A percentile compares a stretch with the other conserved stretches of the same genome.
These are phyloP conservation scores for Stachybotrys elegans DNA, from an alignment of 2,329 filamentous ascomycete species.

Conservation along the genomic window DNA sequence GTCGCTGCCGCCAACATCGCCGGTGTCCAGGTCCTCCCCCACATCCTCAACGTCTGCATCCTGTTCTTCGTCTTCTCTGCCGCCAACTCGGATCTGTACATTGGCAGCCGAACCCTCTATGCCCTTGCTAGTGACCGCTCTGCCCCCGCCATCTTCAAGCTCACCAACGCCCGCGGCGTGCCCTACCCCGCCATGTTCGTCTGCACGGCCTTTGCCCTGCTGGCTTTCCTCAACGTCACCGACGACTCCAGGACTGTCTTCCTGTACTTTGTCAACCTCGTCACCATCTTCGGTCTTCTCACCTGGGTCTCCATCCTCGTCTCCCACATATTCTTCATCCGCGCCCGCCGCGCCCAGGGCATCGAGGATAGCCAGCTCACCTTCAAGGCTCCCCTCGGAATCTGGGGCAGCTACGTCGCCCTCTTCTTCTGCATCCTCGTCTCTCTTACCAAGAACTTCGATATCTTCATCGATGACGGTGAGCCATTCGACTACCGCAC, in stretches of 20 bases:
- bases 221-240: slow-evolving; percentile 63
- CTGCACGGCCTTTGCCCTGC: slow-evolving; percentile 55
- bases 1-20: slow-evolving; percentile 66
- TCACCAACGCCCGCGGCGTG: slow-evolving; percentile 64
- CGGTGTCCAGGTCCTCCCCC: slow-evolving; percentile 55
- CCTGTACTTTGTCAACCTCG: slow-evolving; percentile 59
- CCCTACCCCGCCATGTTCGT: slow-evolving; percentile 58
- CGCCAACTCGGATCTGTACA: slow-evolving; percentile 73
- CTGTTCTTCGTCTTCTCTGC: slow-evolving; percentile 70
- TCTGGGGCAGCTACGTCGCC: slow-evolving; percentile 60
- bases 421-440: slow-evolving; percentile 67
- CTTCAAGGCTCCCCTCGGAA: slow-evolving; percentile 66
- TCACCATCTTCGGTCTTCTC: slow-evolving; percentile 29
- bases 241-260: slow-evolving; percentile 52
- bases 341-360: slow-evolving; percentile 54
- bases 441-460: slow-evolving; percentile 75
- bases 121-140: slow-evolving; percentile 65
- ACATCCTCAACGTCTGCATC: slow-evolving; percentile 67
- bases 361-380: slow-evolving; percentile 49
- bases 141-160: slow-evolving; percentile 63
- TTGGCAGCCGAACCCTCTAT: slow-evolving; percentile 64
- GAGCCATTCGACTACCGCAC: slow-evolving; percentile 63
- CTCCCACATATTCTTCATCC: slow-evolving; percentile 60
- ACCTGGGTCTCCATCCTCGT: slow-evolving; percentile 63
- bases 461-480: slow-evolving; percentile 54